These are phyloP conservation scores for Flaveria trinervia DNA, from an alignment of 129 eudicot species.

Conservation along the genomic window DNA sequence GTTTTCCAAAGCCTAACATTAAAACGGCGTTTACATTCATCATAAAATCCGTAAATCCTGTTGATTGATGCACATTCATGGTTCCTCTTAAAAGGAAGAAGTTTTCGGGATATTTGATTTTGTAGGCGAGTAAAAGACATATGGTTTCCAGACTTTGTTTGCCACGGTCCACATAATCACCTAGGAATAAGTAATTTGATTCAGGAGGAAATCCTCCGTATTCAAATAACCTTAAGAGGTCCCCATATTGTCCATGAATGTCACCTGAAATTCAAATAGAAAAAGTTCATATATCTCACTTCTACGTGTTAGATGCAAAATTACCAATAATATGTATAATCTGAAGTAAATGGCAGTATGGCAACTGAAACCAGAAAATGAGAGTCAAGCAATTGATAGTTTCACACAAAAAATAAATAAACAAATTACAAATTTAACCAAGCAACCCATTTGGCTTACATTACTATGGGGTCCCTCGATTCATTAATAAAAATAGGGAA, in stretches of 20 bases:
- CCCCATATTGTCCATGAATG: constrained; percentile 83
- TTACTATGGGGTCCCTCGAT: background rate
- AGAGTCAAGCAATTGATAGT: background rate
- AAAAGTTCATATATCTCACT: constrained; percentile 10
- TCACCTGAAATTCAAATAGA: constrained; percentile 51
- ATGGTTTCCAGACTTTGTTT: constrained; percentile 79
- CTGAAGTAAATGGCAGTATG: background rate
- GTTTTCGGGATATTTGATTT: constrained; percentile 77
- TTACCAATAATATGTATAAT: background rate
- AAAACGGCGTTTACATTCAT: constrained; percentile 84
- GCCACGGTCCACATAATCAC: constrained; percentile 86
- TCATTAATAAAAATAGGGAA: background rate
- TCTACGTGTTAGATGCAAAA: background rate
- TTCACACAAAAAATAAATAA: background rate
- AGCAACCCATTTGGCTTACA: background rate
- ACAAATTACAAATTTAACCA: background rate
- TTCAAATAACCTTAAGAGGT: constrained; percentile 72
- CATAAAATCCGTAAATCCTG: constrained; percentile 78
- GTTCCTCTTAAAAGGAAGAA: constrained; percentile 73
- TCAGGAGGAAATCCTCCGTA: constrained; percentile 82
- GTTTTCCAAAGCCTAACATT: constrained; percentile 76
- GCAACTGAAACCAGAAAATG: background rate
- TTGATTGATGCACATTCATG: constrained; percentile 83
- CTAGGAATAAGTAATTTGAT: constrained; percentile 69
- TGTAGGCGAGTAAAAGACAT: constrained; percentile 74